These are phyloP conservation scores for Coemansia guatemalensis DNA, from an alignment of 192 early-diverging fungal species.

Conservation along the genomic window DNA sequence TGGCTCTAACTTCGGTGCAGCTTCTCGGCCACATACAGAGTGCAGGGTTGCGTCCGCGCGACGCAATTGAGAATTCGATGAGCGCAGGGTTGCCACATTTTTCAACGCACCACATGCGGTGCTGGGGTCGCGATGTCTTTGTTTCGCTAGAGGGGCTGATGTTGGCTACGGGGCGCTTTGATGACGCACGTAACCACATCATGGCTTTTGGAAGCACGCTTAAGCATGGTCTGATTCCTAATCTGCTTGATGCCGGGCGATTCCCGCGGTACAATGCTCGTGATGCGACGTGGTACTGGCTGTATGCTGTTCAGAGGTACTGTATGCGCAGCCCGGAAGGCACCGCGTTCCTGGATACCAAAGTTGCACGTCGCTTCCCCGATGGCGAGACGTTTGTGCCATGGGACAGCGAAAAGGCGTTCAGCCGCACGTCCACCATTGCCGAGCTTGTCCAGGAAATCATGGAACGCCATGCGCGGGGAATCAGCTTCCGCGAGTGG, in stretches of 20 bases:
- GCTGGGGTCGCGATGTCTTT: constrained; percentile 99
- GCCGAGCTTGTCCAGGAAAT: constrained; percentile 91
- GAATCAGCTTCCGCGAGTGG: constrained; percentile 91
- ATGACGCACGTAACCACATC: constrained; percentile 82
- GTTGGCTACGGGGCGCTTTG: constrained; percentile 77
- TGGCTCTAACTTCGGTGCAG: constrained; percentile 82
- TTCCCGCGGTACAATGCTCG: constrained; percentile 92
- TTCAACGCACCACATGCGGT: constrained; percentile 86
- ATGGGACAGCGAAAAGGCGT: constrained; percentile 64
- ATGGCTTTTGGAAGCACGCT: constrained; percentile 90
- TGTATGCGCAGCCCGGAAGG: constrained; percentile 77
- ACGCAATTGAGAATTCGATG: constrained; percentile 58
- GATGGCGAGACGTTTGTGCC: constrained; percentile 70
- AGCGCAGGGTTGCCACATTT: constrained; percentile 98
- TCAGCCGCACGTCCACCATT: constrained; percentile 66
- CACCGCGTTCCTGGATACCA: constrained; percentile 62
- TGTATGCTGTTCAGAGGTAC: constrained; percentile 89
- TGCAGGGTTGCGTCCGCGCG: constrained; percentile 71
- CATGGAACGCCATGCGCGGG: constrained; percentile 83
- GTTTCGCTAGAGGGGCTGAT: constrained; percentile 86
- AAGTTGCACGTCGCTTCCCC: constrained; percentile 82
- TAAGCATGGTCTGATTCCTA: constrained; percentile 95
- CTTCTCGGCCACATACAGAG: constrained; percentile 81
- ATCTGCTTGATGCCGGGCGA: constrained; percentile 85
- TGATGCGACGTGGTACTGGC: constrained; percentile 96